Evolutionary conservation across 2,329 filamentous ascomycete genomes (phyloP), one percentile per base, ranked within the genome.

Genomic region (Pseudohalonectria lignicola): DNA sequence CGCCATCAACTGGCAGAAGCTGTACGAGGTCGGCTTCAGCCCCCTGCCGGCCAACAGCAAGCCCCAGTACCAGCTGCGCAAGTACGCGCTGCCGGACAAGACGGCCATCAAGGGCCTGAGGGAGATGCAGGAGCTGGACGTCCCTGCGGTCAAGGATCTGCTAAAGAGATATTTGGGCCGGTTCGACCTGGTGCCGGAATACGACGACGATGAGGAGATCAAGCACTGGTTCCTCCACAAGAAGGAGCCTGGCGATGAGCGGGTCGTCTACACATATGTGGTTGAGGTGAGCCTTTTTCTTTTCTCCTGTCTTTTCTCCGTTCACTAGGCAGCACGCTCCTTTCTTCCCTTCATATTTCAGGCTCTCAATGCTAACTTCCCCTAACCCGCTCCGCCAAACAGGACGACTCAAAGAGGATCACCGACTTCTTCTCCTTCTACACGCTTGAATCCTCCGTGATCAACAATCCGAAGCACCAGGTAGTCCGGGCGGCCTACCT

Each of bases 361-460:
- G n/a, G n/a, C n/a, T n/a, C n/a, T n/a, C n/a, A n/a, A n/a, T n/a
- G n/a, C n/a, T n/a, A n/a, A n/a, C n/a, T n/a, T n/a, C n/a, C n/a
- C n/a, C n/a, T n/a, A n/a, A n/a, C n/a, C n/a, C n/a, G n/a, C n/a
- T n/a, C 10, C 26, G 21, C 26, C 17, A 18, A 19, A n/a, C 44
- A 71, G 67, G 62, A 71, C 42, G 60, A 76, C 34, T 77, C 80
- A 36, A 74, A 83, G 44, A 86, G 86, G 50, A 85, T 98, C 53
- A 95, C 86, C 28, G 92, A 98, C 61, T 95, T 94, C 64, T 82
- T 95, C 64, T 95, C 87, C 28, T 98, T 96, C 65, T 98, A 96
- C 69, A 80, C 79, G 54, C 80, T 98, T 25, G 87, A 94, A 57
- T 94, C 87, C 13, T 92, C 86, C 2, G 83, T 95, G 41, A 93